Base-by-base conservation (phyloP, 2,329 filamentous ascomycete genomes). In the Cladophialophora yegresii region DNA sequence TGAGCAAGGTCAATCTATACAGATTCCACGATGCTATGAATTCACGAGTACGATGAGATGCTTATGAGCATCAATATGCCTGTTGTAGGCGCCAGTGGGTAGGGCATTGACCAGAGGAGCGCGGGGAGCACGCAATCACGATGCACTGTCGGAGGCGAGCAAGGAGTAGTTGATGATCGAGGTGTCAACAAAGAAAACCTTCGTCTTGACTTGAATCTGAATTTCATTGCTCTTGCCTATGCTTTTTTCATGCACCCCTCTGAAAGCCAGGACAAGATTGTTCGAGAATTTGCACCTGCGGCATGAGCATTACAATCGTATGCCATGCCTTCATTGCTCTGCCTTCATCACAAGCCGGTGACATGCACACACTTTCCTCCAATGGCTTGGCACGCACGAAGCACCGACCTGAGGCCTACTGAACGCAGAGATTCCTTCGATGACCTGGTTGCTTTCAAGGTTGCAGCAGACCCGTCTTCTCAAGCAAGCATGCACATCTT, bases 61-160 rank as follows among this genome's bases (percentile, higher is more conserved):
- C 74, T 74, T 73, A 77, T 13, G 9, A 36, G 45, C 26, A 32
- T 43, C 12, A 43, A 43, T 43, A n/a, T 43, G 36, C 36, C 36
- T 43, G 36, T n/a, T 43, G 36, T 3, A 43, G 36, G 8, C n/a
- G 36, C 16, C 36, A 43, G 2, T 6, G 16, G 16, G 36, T 43
- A 13, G 16, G 16, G n/a, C 8, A 43, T 43, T 43, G 36, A 71
- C 1, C 22, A 50, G 6, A 26, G 8, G 22, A 50, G 20, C 47
- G 26, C 23, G 13, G 3, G 5, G 22, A 28, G 26, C 26, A 28
- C 26, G 6, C 26, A 28, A 50, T 32, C 54, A 57, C 28, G 13
- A 45, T 13, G 23, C 28, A 23, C 3, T 32, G 56, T 51, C 43
- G 16, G 28, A 2, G 12, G 28, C 28, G 20, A n/a, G 26, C 9